Evolutionary conservation across 805 yeast genomes (phyloP), one percentile per base, ranked within the genome.

Genomic region (Cyberlindnera xylosilytica): DNA sequence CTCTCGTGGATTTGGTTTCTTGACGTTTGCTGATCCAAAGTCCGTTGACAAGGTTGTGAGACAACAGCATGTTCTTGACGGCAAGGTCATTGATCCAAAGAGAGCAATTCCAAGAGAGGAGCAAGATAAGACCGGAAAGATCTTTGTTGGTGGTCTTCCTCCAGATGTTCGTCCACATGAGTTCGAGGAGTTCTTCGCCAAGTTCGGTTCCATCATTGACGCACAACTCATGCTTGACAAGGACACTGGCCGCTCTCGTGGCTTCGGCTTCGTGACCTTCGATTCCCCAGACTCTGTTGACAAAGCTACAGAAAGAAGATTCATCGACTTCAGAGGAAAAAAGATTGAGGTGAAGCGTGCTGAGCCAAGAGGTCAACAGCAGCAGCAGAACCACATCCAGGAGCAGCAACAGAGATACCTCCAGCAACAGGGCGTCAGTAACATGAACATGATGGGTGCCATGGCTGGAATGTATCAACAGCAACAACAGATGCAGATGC

Each of bases 71-170:
- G 78, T 87, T 41, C 70, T 91, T 39, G 99, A 91, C 60, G 98
- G 98, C 50, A 91, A 91, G 65, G 84, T 91, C 46, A 93, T 91
- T 61, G 99, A 91, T 62, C 98, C 99, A 30, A 91, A 91, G 64
- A 78, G 98, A 57, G 97, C 99, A 20, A 91, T 91, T 57, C 97
- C 98, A 27, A 84, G 87, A 63, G 97, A 91, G 61, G 97, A 91
- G 64, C 99, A 91, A 65, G 97, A 90, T 61, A 87, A 86, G 62
- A 88, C 96, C 15, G 96, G 97, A 54, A 91, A 91, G 69, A 90
- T 91, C 52, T 91, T 91, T 60, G 97, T 91, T 31, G 99, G 99
- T 52, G 99, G 99, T 53, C 85, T 91, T 47, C 90, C 95, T 41
- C 87, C 95, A 17, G 91, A 87, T 60, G 96, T 90, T 39, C 88